Base-by-base conservation (phyloP, 2,329 filamentous ascomycete genomes). In the Aureobasidium sp. region DNA sequence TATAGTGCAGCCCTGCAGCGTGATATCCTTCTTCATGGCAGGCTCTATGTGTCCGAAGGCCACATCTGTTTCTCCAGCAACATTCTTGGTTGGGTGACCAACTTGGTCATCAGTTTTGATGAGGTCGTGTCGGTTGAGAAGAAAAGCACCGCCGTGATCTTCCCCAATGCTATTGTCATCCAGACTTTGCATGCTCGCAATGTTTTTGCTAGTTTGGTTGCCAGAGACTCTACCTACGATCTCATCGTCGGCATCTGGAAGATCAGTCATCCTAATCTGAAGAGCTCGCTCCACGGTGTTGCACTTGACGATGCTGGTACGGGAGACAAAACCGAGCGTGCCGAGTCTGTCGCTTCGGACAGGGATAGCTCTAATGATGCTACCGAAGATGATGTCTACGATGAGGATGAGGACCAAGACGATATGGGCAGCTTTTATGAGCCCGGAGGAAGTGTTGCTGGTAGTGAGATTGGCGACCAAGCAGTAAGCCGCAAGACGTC, bases 61-160 rank as follows among this genome's bases (percentile, higher is more conserved):
- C 91, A 98, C 66, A 82, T 98, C 41, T 98, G 93, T 74, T 98
- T 98, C 71, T 96, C 90, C 64, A 97, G 93, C 74, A 98, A 98
- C 66, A 98, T 98, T 60, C 80, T 98, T 41, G 93, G 93, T 51
- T 98, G 93, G 93, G 87, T 94, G 19, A 98, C 93, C 0, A 98
- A 93, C 1, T 75, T 98, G 37, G 91, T 98, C 49, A 95, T 98
- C 74, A 94, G 90, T 68, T 98, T 98, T 66, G 93, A 98, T 65
- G 93, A 98, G 69, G 88, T 98, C 55, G 88, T 97, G 17, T 90
- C 91, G 1, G 87, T 98, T 6, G 93, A 98, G 71, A 97, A 97
- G 73, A 87, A 95, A 68, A 96, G 84, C 66, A 98, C 93, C 0
- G 93, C 93, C 0, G 78, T 98, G 56, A 77, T 98, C 1, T 97